Evolutionary conservation across 805 yeast genomes (phyloP).

Genomic region (Candida dajiaensis): DNA sequence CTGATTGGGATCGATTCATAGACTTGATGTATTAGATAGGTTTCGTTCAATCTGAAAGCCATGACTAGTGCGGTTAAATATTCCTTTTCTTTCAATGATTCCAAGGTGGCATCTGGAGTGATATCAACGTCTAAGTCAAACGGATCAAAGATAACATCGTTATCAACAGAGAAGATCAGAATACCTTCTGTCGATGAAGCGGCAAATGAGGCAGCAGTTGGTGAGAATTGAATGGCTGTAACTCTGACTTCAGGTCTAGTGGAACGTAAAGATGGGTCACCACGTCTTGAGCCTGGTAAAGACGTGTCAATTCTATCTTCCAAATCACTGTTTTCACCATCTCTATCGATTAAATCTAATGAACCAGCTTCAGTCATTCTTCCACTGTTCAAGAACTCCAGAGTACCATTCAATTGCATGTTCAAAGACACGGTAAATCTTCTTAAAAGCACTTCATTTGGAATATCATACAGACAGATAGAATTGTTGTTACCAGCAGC

Average conservation of each 20-base stretch:
- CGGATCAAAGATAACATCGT: constrained; percentile 77
- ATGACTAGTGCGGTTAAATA: constrained; percentile 78
- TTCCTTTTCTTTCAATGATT: constrained; percentile 47
- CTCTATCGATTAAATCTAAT: constrained; percentile 71
- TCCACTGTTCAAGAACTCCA: constrained; percentile 68
- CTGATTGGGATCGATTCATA: constrained; percentile 67
- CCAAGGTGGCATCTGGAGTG: constrained; percentile 72
- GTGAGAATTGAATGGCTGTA: constrained; percentile 74
- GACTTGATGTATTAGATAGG: constrained; percentile 60
- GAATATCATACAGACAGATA: constrained; percentile 85
- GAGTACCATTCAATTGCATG: constrained; percentile 88
- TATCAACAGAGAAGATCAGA: constrained; percentile 74
- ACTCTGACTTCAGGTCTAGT: constrained; percentile 81
- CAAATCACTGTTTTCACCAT: constrained; percentile 79
- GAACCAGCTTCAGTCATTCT: constrained; percentile 88
- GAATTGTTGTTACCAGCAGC: constrained; percentile 94
- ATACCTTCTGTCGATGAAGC: constrained; percentile 96
- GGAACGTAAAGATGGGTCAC: constrained; percentile 70
- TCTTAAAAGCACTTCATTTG: constrained; percentile 78
- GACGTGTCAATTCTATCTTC: constrained; percentile 73
- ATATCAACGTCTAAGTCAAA: constrained; percentile 90
- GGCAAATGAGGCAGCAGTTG: constrained; percentile 85
- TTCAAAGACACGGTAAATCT: constrained; percentile 82
- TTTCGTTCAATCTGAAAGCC: constrained; percentile 91
- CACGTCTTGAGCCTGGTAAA: constrained; percentile 82